Evolutionary conservation across 306 rosid species (phyloP), one percentile per base, ranked within the genome.

Genomic region (Lathyrus sativus): DNA sequence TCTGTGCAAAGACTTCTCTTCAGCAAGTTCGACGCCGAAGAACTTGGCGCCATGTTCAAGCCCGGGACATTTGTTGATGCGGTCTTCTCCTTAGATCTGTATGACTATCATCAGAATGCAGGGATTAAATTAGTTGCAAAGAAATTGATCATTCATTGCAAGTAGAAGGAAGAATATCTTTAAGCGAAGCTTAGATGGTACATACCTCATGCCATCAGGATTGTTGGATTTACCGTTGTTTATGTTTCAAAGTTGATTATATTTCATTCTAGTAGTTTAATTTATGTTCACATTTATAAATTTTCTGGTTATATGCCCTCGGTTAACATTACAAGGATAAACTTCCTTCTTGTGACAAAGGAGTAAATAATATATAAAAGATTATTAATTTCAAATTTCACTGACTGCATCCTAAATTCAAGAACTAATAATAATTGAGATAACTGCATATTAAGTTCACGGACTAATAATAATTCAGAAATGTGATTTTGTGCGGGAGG

Each of bases 121-220:
- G 99, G 97, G 80, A 84, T 95, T 67, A 82, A 81, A 41, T 70
- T 95, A 87, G 90, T 91, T 75, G 87, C 96, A 28, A 84, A 85
- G 66, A 90, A 85, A 78, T 68, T 95, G 95, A 83, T 82, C 46
- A 85, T 95, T 75, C 85, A 83, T 79, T 76, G 83, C 67, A 76
- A 65, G 41, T 67, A 74, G 80, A 79, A 51, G 59, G 64, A 74
- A 54, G 31, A 61, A 24, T 8, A 59, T 31, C 28, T 45, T 79
- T 63, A 43, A 66, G 39, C 74, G 49, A 57, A 54, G 79, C 31
- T 31, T 76, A 41, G 64, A 45, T 62, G 53, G 35, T 65, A 11
- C 78, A 76, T 69, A 19, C 17, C 15, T 79, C 69, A 38, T 55
- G 51, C 59, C 28, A 39, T 18, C 37, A 65, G 73, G 53, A 42